Evolutionary conservation across 805 yeast genomes (phyloP), one percentile per base, ranked within the genome.

Genomic region (Teunomyces stri): DNA sequence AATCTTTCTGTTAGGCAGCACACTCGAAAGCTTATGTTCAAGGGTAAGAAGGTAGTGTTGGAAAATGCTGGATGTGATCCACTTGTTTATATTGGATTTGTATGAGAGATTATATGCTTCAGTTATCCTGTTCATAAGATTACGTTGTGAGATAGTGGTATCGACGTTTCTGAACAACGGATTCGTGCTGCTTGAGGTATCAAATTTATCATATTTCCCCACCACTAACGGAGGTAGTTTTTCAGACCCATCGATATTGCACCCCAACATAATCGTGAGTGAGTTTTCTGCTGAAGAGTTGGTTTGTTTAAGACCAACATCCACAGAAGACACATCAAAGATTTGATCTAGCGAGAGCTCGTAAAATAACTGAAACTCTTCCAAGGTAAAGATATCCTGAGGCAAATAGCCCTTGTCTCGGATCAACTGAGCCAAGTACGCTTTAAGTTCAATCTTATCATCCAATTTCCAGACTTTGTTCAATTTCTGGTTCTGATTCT

Each of bases 21-120:
- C 67, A 41, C 65, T 58, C 1, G 79, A 74, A 20, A 83, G 58
- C 51, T 84, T 73, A 56, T 82, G 84, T 49, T 83, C 87, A 61
- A 83, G 65, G 10, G 82, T 70, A 0, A 79, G 70, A 27, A 83
- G 58, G 76, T 85, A 83, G 53, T 82, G 81, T 52, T 82, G 84
- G 53, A 83, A 82, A 57, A 81, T 64, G 15, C 80, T 77, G 5
- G 85, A 76, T 1, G 87, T 82, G 29, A 83, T 65, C 85, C 87
- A 81, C 47, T 81, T 79, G 62, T 79, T 80, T 40, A 76, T 72
- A 52, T 83, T 82, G 44, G 82, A 78, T 51, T 80, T 82, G 60
- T 81, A 82, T 10, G 75, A 68, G 6, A 83, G 68, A 10, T 76
- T 76, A 56, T 79, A 79, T 34, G 69, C 73, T 33, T 74, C 75